Conservation (phyloP, 2,329 filamentous ascomycete species). For the Microsporum canis region DNA sequence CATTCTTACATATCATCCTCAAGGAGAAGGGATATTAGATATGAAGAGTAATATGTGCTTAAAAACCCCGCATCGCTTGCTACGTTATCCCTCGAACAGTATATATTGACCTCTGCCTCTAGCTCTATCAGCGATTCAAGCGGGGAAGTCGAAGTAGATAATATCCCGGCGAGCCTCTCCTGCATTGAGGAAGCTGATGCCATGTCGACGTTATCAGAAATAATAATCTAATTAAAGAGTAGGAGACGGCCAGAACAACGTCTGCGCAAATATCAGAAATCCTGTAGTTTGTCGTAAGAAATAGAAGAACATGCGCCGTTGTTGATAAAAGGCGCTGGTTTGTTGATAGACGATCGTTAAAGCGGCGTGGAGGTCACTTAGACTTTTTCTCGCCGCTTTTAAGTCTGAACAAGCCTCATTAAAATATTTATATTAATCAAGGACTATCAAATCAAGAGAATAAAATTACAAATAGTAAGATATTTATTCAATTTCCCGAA, state of each 20-base stretch:
- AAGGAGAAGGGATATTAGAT: constrained; percentile 31
- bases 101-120: constrained; percentile 26
- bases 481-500: background rate
- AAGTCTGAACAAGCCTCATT: background rate
- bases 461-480: background rate
- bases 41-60: constrained; percentile 30
- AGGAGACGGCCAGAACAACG: background rate
- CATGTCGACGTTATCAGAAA: background rate
- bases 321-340: background rate
- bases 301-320: background rate
- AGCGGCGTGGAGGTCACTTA: background rate
- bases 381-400: background rate
- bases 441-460: background rate
- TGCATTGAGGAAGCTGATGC: background rate
- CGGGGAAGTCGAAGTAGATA: background rate
- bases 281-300: background rate
- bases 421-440: background rate
- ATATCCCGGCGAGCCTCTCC: background rate
- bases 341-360: background rate
- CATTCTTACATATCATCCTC: constrained; percentile 28
- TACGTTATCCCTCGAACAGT: constrained; percentile 17
- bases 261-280: background rate
- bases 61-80: constrained; percentile 22
- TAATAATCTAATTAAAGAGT: background rate
- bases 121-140: constrained; percentile 1